Evolutionary conservation across 306 rosid species (phyloP).

Genomic region (Trifolium fragiferum): DNA sequence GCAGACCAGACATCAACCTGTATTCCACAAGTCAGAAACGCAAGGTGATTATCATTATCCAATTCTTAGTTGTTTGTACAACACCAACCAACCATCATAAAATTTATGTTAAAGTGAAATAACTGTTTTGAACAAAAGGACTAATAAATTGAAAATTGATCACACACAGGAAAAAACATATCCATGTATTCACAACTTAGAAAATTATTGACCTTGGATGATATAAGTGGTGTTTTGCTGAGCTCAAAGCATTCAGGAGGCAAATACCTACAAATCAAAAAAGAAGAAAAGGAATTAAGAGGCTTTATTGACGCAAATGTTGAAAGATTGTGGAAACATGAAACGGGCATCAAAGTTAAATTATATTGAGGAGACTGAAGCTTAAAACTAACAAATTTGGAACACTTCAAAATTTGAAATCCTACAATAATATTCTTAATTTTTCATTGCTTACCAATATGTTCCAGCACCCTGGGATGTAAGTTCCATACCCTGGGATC

Average conservation of each 20-base stretch:
- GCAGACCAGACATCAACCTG: conserved; percentile 99
- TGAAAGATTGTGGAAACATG: conserved; percentile 16
- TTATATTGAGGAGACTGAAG: conserved; percentile 14
- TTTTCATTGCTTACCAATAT: conserved; percentile 75
- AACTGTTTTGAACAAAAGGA: background rate
- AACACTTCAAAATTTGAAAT: conserved; percentile 32
- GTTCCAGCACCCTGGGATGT: conserved; percentile 99
- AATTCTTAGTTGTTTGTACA: conserved; percentile 17
- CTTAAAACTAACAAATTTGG: conserved; percentile 19
- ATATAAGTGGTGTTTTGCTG: conserved; percentile 86
- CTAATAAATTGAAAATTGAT: background rate
- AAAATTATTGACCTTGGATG: conserved; percentile 76
- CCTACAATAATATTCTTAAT: conserved; percentile 34
- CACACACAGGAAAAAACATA: conserved; percentile 4
- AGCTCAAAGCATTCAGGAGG: conserved; percentile 99
- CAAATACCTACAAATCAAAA: conserved; percentile 72
- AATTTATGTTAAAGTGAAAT: conserved; percentile 17
- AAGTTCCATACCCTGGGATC: conserved; percentile 99
- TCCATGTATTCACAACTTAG: background rate
- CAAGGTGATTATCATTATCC: conserved; percentile 11
- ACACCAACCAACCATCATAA: conserved; percentile 11
- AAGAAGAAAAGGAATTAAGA: conserved; percentile 16
- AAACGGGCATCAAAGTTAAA: conserved; percentile 17
- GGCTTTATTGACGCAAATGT: conserved; percentile 1
- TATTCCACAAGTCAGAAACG: conserved; percentile 35